These are phyloP conservation scores for Aspergillus ochraceus DNA, from an alignment of 2,329 filamentous ascomycete genomes.

Conservation along the genomic window DNA sequence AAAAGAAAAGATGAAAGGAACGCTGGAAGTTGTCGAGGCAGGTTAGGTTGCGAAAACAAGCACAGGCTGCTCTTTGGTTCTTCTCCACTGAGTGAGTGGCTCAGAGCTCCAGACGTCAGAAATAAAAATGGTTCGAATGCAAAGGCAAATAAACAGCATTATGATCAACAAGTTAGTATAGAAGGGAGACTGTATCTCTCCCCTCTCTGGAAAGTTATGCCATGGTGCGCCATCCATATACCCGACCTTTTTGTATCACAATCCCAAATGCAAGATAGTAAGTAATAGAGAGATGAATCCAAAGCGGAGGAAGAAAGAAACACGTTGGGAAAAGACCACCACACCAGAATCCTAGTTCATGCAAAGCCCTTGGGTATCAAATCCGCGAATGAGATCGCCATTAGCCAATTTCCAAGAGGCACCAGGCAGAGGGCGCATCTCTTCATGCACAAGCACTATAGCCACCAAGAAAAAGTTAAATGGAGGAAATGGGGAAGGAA, in stretches of 20 bases:
- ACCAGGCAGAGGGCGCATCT: neutral
- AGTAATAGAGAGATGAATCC: neutral
- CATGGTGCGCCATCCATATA: conserved; percentile 2
- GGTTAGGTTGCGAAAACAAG: neutral
- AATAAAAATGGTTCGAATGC: neutral
- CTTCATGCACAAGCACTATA: neutral
- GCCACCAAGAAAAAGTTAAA: neutral
- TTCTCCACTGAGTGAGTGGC: neutral
- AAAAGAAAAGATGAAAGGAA: neutral
- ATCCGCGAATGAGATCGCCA: neutral
- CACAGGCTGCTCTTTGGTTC: neutral
- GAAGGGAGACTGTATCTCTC: neutral
- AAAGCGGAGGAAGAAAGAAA: conserved; percentile 1
- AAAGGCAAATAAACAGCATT: neutral
- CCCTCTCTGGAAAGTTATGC: neutral
- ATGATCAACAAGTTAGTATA: neutral
- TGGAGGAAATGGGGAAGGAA: neutral
- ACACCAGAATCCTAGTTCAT: conserved; percentile 1
- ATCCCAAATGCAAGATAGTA: conserved; percentile 1
- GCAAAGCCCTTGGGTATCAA: neutral
- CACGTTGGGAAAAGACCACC: neutral
- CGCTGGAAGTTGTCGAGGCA: neutral
- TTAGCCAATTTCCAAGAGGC: neutral
- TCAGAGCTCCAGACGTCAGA: neutral
- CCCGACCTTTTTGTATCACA: neutral